Base-by-base conservation (phyloP, 1,139 yeast species). In the Sugiyamaella neomexicana region DNA sequence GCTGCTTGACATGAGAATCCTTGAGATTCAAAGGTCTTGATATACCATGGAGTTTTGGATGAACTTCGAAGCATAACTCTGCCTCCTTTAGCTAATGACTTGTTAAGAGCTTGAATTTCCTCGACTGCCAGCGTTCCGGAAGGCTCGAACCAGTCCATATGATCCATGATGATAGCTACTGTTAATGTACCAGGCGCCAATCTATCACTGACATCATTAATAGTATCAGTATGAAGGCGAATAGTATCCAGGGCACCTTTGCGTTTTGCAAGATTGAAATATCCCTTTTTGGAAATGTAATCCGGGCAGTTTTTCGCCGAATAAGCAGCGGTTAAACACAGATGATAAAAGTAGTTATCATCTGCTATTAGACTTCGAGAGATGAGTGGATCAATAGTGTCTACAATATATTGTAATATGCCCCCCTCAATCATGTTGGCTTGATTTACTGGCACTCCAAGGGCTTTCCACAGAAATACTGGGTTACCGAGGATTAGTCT, bases 91-190 rank as follows among this genome's bases (percentile, higher is more conserved):
- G 80, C 79, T 57, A 88, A 75, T 25, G 90, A 86, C 52, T 78
- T 76, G 67, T 78, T 78, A 52, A 87, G 75, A 0, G 89, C 88
- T 31, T 76, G 68, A 61, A 88, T 83, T 68, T 88, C 95, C 52
- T 78, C 75, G 48, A 76, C 73, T 10, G 89, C 93, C 34, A 85
- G 91, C 7, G 65, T 64, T 15, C 85, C 86, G 17, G 75, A 69
- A 40, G 88, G 85, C 62, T 83, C 84, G 67, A 87, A 87, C 95
- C 95, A 88, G 70, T 88, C 96, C 93, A 87, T 86, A 68, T 88
- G 96, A 69, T 88, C 96, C 96, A 88, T 88, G 55, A 88, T 85
- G 49, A 88, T 80, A 27, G 93, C 93, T 64, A 85, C 83, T 8
- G 90, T 82, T 51, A 88, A 78, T 16, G 89, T 80, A 55, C 80